Base-by-base conservation (phyloP, 176 grass and related monocot species). In the Musa itinerans region DNA sequence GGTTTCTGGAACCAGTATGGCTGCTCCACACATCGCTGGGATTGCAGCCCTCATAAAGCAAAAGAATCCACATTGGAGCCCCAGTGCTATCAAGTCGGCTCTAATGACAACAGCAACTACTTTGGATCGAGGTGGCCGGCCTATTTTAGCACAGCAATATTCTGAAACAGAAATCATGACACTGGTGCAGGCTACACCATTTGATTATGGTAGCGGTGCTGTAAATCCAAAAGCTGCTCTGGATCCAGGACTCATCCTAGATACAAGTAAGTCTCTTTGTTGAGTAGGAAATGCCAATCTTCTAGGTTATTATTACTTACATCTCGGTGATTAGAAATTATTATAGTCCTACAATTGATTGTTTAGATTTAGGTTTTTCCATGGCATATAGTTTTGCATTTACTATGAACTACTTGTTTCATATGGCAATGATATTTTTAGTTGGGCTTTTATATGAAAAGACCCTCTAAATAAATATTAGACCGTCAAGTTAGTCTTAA, bases 1-100 rank as follows among this genome's bases (percentile, higher is more conserved):
- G 93, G 71, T 96, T 76, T 96, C 93, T 79, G 93, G 93, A 82
- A 96, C 93, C n/a, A 96, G 93, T 74, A 96, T 96, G 89, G 93
- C 93, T 71, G 89, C 93, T 78, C 93, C 93, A 1, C 93, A 96
- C 78, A 92, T 96, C 54, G 76, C 89, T 63, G 89, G 93, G 62
- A 90, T 96, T 80, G 93, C 93, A 4, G 93, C 93, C n/a, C 89
- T 96, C 69, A 86, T 96, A 84, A 96, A 96, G 81, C 93, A 92
- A 77, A 92, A 88, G 80, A 79, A 92, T 57, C 93, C 93, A 2
- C 87, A 90, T 25, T 92, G 89, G 89, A 92, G 89, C 53, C 93
- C 93, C 21, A 80, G 89, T 71, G 87, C 89, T 76, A 90, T 96
- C 57, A 92, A 92, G 58, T 96, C 89, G 10, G 87, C 93, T 22